These are phyloP conservation scores for Pichia exigua DNA, from an alignment of 805 yeast genomes.

Conservation along the genomic window DNA sequence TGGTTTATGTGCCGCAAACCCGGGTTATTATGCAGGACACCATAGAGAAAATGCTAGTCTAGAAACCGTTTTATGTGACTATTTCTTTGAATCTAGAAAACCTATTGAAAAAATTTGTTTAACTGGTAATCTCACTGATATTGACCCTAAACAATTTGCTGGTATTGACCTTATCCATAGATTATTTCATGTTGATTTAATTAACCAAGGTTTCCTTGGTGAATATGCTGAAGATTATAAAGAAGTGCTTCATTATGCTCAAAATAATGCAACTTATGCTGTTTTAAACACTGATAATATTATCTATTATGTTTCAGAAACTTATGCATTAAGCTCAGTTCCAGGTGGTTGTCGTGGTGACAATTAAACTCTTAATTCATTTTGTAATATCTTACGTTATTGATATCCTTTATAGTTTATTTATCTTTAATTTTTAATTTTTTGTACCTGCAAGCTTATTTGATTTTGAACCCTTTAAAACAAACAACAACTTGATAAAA, in stretches of 20 bases:
- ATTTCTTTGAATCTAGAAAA: slow-evolving; percentile 28
- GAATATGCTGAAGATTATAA: slow-evolving; percentile 31
- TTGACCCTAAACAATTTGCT: slow-evolving; percentile 27
- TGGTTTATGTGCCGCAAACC: slow-evolving; percentile 26
- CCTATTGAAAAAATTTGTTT: slow-evolving; percentile 29
- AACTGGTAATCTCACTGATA: slow-evolving; percentile 27
- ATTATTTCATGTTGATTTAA: slow-evolving; percentile 28
- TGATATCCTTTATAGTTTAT: too few relatives aligned
- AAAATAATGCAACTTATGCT: slow-evolving; percentile 27
- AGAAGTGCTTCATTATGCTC: slow-evolving; percentile 30
- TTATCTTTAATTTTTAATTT: too few relatives aligned
- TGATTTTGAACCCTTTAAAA: too few relatives aligned
- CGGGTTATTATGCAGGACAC: slow-evolving; percentile 33
- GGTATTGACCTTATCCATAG: slow-evolving; percentile 33
- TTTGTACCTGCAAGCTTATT: too few relatives aligned
- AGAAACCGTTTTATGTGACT: slow-evolving; percentile 36
- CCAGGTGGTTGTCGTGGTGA: slow-evolving; percentile 28
- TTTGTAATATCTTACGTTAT: not conserved
- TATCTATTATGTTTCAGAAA: slow-evolving; percentile 27
- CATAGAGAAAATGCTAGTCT: slow-evolving; percentile 30
- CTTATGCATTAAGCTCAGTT: slow-evolving; percentile 24
- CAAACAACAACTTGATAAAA: too few relatives aligned
- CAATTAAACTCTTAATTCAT: slow-evolving; percentile 16
- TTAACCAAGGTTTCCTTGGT: slow-evolving; percentile 28
- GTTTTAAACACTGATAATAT: slow-evolving; percentile 29